Evolutionary conservation across 805 yeast species (phyloP).

Genomic region (Starmerella stigmatis): DNA sequence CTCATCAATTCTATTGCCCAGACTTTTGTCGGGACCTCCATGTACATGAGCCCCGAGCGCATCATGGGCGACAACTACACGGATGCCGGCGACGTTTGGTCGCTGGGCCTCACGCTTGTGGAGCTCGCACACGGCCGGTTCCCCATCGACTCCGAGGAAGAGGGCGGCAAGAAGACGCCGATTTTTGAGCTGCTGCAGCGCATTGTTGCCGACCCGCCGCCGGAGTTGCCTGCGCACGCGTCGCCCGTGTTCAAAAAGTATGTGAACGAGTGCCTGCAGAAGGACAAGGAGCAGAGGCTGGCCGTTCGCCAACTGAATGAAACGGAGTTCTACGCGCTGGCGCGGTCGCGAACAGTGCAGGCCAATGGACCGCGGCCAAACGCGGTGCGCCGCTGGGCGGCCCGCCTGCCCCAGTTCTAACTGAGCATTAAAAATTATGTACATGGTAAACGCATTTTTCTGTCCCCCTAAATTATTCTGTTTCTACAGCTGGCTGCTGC

Average conservation of each 20-base stretch:
- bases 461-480: neutral
- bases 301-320: slow-evolving; percentile 59
- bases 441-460: neutral
- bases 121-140: slow-evolving; percentile 80
- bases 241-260: slow-evolving; percentile 50
- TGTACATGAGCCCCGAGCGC: slow-evolving; percentile 96
- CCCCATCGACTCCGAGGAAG: slow-evolving; percentile 34
- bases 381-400: slow-evolving; percentile 16
- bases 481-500: neutral
- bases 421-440: neutral
- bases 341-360: slow-evolving; percentile 6
- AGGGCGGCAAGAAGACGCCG: slow-evolving; percentile 21
- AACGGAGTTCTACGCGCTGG: slow-evolving; percentile 27
- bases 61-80: slow-evolving; percentile 91
- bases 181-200: slow-evolving; percentile 83
- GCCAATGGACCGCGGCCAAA: slow-evolving; percentile 4
- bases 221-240: slow-evolving; percentile 44
- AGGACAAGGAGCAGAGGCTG: slow-evolving; percentile 56
- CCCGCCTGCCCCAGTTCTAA: slow-evolving; percentile 9
- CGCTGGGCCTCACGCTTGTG: slow-evolving; percentile 78
- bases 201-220: slow-evolving; percentile 88
- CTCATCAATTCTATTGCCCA: slow-evolving; percentile 89
- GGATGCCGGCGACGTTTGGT: slow-evolving; percentile 96
- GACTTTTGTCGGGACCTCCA: slow-evolving; percentile 95
- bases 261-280: slow-evolving; percentile 62